Conservation (phyloP, 352 stramenopile genomes). For the Phytophthora parvispora region DNA sequence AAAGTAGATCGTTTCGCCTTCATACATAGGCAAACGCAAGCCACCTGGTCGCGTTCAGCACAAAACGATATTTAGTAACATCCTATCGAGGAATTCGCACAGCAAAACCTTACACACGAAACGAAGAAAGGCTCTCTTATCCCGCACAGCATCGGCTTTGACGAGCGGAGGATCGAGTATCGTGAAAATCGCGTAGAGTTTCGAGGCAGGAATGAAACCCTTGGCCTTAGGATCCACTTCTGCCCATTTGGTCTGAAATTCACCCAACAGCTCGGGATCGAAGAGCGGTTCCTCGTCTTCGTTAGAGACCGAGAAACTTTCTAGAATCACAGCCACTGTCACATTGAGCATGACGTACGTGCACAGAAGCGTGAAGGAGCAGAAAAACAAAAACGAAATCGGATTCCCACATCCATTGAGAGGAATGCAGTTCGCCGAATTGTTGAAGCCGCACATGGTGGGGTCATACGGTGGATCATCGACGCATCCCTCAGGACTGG, state of each 20-base stretch:
- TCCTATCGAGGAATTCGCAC: background rate
- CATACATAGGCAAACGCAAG: conserved; percentile 82
- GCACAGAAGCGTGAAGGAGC: conserved; percentile 91
- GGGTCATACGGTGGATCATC: conserved; percentile 70
- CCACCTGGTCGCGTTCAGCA: conserved; percentile 41
- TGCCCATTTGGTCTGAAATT: conserved; percentile 91
- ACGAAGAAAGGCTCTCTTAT: conserved; percentile 47
- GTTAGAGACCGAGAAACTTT: conserved; percentile 88
- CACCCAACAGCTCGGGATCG: conserved; percentile 84
- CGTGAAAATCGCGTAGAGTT: conserved; percentile 76
- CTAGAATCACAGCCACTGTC: conserved; percentile 96
- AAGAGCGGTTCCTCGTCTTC: conserved; percentile 91
- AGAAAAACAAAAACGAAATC: conserved; percentile 81
- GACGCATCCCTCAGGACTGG: conserved; percentile 48
- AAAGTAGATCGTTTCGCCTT: conserved; percentile 86
- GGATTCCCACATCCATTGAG: conserved; percentile 84
- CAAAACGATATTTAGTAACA: no score
- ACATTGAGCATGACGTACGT: conserved; percentile 96
- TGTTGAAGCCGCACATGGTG: conserved; percentile 77
- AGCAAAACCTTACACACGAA: conserved; percentile 57
- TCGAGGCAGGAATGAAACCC: conserved; percentile 79
- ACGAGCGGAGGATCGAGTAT: conserved; percentile 85
- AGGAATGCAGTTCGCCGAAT: conserved; percentile 65
- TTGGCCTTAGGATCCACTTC: conserved; percentile 90
- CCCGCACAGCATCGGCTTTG: conserved; percentile 33